Base-by-base conservation (phyloP, 2,329 filamentous ascomycete species). In the Peltaster fructicola region DNA sequence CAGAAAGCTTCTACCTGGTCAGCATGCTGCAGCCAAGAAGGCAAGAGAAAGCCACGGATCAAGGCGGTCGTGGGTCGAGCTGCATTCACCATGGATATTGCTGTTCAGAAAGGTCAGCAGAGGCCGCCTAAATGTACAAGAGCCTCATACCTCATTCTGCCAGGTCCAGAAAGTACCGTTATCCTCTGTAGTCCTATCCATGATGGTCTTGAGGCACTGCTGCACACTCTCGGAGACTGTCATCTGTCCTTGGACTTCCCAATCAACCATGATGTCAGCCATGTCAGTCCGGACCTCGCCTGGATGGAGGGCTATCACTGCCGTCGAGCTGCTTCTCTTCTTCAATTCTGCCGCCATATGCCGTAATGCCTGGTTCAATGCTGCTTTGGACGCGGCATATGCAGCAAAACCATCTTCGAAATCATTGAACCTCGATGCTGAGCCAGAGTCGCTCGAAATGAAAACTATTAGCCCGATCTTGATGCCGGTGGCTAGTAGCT, bases 391-490 rank as follows among this genome's bases (percentile, higher is more conserved):
- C 0, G 63, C 62, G 4, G 56, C 56, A 38, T 68, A 69, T 7
- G 63, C 65, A 1, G 59, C 64, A 30, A 68, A 68, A 1, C 62
- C 63, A 36, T 68, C 64, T 40, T 68, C 63, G 38, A 59, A 56
- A n/a, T 58, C 55, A 8, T 56, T 55, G 29, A 68, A 68, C 5
- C 48, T 43, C 6, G 50, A 44, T 3, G 59, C 51, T 0, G 64
- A 68, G 8, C 62, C 63, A 1, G 59, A 65, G 39, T 68, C 65
- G 10, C 57, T 61, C 7, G 63, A 67, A 43, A 68, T 67, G 52
- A 69, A 63, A 15, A 58, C 51, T 7, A 68, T 53, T 10, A 54
- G 61, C n/a, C 53, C 51, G 29, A 63, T 56, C 4, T 52, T 51
- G 9, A 60, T 56, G 16, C 47, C 47, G 6, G 53, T 52, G 25